A percentile compares a stretch with the other conserved stretches of the same genome.
Conservation (phyloP, 176 grass and related monocot species). For the Puccinellia tenuiflora region DNA sequence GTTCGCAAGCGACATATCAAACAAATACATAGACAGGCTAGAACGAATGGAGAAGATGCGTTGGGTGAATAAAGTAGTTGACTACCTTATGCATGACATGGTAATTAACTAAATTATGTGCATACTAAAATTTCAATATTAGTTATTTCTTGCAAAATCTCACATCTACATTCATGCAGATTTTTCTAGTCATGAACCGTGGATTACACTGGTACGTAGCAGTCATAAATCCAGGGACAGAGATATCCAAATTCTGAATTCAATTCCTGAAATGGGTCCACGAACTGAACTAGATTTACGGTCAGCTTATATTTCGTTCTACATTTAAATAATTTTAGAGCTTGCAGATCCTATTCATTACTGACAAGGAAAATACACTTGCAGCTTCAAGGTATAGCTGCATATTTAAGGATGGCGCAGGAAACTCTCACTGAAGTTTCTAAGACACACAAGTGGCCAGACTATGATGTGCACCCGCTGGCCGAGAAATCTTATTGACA, state of each 20-base stretch:
- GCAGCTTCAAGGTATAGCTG: not conserved
- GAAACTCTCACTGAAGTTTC: not conserved
- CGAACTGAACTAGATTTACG: not conserved
- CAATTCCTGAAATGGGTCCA: not conserved
- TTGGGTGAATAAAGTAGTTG: not conserved
- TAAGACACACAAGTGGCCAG: not conserved
- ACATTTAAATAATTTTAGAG: too few species aligned
- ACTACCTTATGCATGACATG: not conserved
- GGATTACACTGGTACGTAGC: not conserved
- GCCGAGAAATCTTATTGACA: not conserved
- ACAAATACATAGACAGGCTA: too few species aligned
- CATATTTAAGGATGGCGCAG: not conserved
- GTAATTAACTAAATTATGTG: not conserved
- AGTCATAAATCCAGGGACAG: not conserved
- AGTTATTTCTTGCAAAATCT: not conserved
- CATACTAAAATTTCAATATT: not conserved
- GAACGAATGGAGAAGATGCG: not conserved
- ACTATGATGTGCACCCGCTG: not conserved
- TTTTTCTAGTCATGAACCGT: not conserved
- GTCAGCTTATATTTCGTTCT: not conserved
- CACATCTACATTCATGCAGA: not conserved
- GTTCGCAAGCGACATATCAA: too few species aligned
- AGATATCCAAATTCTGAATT: not conserved
- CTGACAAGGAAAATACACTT: not conserved
- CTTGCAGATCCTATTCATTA: too few species aligned